Evolutionary conservation across 495 filamentous ascomycete species (phyloP), one percentile per base, ranked within the genome.

Genomic region (Podospora pseudocomata): DNA sequence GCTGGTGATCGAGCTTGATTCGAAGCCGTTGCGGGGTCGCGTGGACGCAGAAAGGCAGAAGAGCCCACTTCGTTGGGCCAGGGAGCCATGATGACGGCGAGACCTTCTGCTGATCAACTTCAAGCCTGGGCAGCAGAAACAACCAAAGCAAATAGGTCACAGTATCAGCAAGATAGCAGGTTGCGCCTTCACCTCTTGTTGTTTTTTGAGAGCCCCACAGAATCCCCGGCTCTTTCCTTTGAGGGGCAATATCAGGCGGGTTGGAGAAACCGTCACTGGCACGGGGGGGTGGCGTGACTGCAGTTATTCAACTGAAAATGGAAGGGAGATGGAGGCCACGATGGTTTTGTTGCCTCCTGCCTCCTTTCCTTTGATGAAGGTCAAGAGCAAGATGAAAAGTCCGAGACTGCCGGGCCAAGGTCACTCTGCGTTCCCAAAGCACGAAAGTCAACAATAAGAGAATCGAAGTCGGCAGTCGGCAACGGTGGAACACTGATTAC

Each of bases 21-120:
- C 39, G 39, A 49, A 49, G 39, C 13, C 28, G 64, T 27, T 27
- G 53, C 19, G 32, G 19, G 39, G 39, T 67, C 68, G 54, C 65
- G 55, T 53, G 65, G 70, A 57, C 66, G 73, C 30, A 69, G 67
- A 49, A 49, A 49, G 39, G 39, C 39, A 16, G 39, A 49, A 39
- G 68, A 68, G 71, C 69, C 71, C 68, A 68, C 66, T 73, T 71
- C 63, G 56, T 63, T 68, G 61, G 71, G 64, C 73, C 73, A 73
- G 60, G 69, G 69, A 72, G 71, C 71, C 73, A 75, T 73, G 66
- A 23, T 70, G 71, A 66, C 18, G 55, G 23, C n/a, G 23, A 26
- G 55, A 58, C n/a, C 55, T 58, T 18, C 55, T 58, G 55, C 18
- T 58, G n/a, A 7, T 7, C 55, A 20, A 20, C n/a, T 58, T n/a